phyloP scores from a whole-genome alignment of 805 yeast genomes.

The Helenozyma rhizophorensis region DNA sequence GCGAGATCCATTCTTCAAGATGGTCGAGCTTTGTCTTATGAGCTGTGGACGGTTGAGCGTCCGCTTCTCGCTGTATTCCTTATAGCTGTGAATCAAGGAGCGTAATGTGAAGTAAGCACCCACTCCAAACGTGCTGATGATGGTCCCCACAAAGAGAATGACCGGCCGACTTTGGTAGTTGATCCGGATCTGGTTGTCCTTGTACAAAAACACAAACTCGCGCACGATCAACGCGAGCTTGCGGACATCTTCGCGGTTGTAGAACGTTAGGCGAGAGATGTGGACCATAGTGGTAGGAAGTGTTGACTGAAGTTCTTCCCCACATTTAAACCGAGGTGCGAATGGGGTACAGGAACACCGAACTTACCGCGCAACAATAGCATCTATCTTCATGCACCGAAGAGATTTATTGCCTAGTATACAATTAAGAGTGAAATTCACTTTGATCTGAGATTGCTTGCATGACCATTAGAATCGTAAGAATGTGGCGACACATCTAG shows the following conservation, averaged over 20 bases:
- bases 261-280: slow-evolving; percentile 30
- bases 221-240: slow-evolving; percentile 29
- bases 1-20: slow-evolving; percentile 43
- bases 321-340: slow-evolving; percentile 10
- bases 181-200: slow-evolving; percentile 32
- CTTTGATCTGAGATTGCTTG: too few species aligned
- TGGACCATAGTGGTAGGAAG: slow-evolving; percentile 24
- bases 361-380: too few species aligned
- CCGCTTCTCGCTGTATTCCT: slow-evolving; percentile 24
- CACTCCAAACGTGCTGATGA: slow-evolving; percentile 38
- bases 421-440: too few species aligned
- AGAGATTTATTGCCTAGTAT: too few species aligned
- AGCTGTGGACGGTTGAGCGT: slow-evolving; percentile 29
- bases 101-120: slow-evolving; percentile 31
- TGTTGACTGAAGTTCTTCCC: slow-evolving; percentile 11
- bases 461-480: too few species aligned
- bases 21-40: slow-evolving; percentile 39
- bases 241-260: slow-evolving; percentile 29
- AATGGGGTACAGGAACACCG: too few species aligned
- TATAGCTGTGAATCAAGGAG: slow-evolving; percentile 25
- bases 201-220: slow-evolving; percentile 33
- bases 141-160: slow-evolving; percentile 35
- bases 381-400: slow-evolving; percentile 1
- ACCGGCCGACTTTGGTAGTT: slow-evolving; percentile 42
- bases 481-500: too few species aligned